phyloP scores from a whole-genome alignment of 2,329 filamentous ascomycete species.

The Talaromyces sp. region DNA sequence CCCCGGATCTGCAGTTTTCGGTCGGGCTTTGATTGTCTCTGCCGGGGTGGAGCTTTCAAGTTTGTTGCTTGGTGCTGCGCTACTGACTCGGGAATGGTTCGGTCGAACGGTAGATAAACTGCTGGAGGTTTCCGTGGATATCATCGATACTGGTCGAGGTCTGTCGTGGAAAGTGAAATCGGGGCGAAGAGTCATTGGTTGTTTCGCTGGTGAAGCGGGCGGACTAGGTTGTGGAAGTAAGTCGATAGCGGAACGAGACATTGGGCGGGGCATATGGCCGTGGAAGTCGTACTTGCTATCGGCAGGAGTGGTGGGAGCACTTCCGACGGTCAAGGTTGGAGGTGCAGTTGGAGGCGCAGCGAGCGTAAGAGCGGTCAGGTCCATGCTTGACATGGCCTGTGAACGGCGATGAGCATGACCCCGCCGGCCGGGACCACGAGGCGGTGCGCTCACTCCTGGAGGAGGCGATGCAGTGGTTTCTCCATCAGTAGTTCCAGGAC shows the following conservation, averaged over 20 bases:
- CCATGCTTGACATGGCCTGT: slow-evolving; percentile 75
- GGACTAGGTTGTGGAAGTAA: slow-evolving; percentile 29
- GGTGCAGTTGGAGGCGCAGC: slow-evolving; percentile 30
- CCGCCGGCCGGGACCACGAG: slow-evolving; percentile 55
- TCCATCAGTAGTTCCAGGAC: slow-evolving; percentile 13
- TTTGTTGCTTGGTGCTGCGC: slow-evolving; percentile 32
- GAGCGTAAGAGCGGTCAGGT: slow-evolving; percentile 58
- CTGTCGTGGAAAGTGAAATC: slow-evolving; percentile 8
- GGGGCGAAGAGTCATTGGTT: slow-evolving; percentile 19
- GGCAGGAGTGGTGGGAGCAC: slow-evolving; percentile 54
- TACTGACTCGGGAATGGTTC: slow-evolving; percentile 71
- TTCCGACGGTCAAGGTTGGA: slow-evolving; percentile 43
- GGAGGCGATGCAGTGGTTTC: slow-evolving; percentile 21
- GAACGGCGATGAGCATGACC: slow-evolving; percentile 80
- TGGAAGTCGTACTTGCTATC: slow-evolving; percentile 31
- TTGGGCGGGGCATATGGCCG: slow-evolving; percentile 31
- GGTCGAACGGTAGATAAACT: slow-evolving; percentile 65
- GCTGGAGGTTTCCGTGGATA: slow-evolving; percentile 79
- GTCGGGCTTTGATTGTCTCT: slow-evolving; percentile 21
- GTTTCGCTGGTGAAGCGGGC: slow-evolving; percentile 31
- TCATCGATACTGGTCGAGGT: slow-evolving; percentile 73
- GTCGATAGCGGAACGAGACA: slow-evolving; percentile 34
- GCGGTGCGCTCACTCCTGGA: slow-evolving; percentile 36
- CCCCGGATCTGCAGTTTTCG: slow-evolving; percentile 41
- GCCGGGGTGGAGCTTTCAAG: slow-evolving; percentile 7